Conservation (phyloP, 805 yeast species). For the Priceomyces carsonii region DNA sequence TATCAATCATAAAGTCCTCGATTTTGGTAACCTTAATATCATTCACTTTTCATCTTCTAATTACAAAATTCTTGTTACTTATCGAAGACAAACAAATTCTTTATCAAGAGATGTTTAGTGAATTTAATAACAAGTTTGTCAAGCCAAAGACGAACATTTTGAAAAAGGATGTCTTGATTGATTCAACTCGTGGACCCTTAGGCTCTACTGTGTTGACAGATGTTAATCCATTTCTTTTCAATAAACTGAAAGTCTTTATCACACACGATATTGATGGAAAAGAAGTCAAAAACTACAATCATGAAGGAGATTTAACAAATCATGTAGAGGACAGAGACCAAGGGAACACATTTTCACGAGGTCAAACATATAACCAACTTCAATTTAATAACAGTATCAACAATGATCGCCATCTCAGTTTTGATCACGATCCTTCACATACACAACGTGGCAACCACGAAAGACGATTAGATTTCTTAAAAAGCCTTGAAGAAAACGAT, state of each 20-base stretch:
- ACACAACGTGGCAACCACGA: not conserved
- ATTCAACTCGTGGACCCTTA: slow-evolving; percentile 48
- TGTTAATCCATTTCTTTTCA: slow-evolving; percentile 25
- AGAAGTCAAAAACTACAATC: slow-evolving; percentile 17
- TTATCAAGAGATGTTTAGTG: slow-evolving; percentile 59
- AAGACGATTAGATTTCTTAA: slow-evolving; percentile 2
- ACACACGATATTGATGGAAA: slow-evolving; percentile 51
- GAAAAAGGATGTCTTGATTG: slow-evolving; percentile 61
- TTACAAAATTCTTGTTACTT: slow-evolving; percentile 48
- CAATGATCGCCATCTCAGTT: not conserved
- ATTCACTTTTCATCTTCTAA: slow-evolving; percentile 33
- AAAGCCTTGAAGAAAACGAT: slow-evolving; percentile 6
- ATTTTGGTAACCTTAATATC: slow-evolving; percentile 14
- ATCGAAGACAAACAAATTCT: slow-evolving; percentile 61
- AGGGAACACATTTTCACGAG: slow-evolving; percentile 1
- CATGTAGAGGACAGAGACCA: too few relatives aligned
- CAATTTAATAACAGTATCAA: slow-evolving; percentile 1
- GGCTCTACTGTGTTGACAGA: slow-evolving; percentile 19
- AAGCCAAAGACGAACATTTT: slow-evolving; percentile 54
- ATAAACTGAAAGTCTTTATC: slow-evolving; percentile 45
- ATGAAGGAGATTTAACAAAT: not conserved
- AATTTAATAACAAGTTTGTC: slow-evolving; percentile 62
- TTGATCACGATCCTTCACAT: slow-evolving; percentile 3
- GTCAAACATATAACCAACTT: slow-evolving; percentile 1
- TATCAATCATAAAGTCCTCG: slow-evolving; percentile 24